A percentile compares a stretch with the other conserved stretches of the same genome.
Evolutionary conservation across 352 stramenopile genomes (phyloP).

Genomic region (Lagenidium giganteum): DNA sequence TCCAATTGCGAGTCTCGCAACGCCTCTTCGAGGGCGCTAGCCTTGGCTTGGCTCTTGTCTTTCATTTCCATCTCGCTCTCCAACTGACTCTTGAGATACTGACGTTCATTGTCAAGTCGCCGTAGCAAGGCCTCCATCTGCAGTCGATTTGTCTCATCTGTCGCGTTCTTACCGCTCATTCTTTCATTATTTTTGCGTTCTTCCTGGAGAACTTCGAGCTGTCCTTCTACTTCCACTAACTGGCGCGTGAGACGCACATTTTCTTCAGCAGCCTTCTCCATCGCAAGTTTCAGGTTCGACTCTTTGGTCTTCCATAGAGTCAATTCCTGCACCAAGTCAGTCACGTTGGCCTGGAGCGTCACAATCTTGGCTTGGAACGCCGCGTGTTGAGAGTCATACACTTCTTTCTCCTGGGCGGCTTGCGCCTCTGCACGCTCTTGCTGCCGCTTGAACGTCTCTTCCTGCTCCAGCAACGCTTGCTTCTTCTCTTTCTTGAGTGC

Average conservation of each 20-base stretch:
- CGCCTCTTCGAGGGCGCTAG: slow-evolving; percentile 21
- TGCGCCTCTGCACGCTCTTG: slow-evolving; percentile 23
- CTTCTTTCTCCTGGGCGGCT: slow-evolving; percentile 36
- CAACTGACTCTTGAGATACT: slow-evolving; percentile 63
- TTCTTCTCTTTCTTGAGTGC: slow-evolving; percentile 45
- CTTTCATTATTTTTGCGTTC: slow-evolving; percentile 22
- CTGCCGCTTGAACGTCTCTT: slow-evolving; percentile 39
- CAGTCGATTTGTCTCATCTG: slow-evolving; percentile 50
- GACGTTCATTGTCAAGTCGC: slow-evolving; percentile 56
- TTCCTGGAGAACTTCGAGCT: slow-evolving; percentile 41
- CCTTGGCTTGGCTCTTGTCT: slow-evolving; percentile 30
- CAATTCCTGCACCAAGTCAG: slow-evolving; percentile 52
- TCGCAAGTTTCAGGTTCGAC: slow-evolving; percentile 39
- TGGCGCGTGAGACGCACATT: slow-evolving; percentile 43
- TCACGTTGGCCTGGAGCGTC: slow-evolving; percentile 52
- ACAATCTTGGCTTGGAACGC: slow-evolving; percentile 35
- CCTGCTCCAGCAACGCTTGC: slow-evolving; percentile 37
- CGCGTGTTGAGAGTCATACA: slow-evolving; percentile 24
- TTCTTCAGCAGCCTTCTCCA: slow-evolving; percentile 57
- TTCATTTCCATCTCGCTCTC: slow-evolving; percentile 36
- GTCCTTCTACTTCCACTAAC: slow-evolving; percentile 38
- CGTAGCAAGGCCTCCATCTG: slow-evolving; percentile 55
- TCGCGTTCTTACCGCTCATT: slow-evolving; percentile 40
- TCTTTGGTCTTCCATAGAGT: slow-evolving; percentile 48
- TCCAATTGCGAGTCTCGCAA: too few species aligned